A percentile compares a stretch with the other conserved stretches of the same genome.
Evolutionary conservation across 73 alveolate genomes (phyloP).

Genomic region (Paramecium biaurelia): DNA sequence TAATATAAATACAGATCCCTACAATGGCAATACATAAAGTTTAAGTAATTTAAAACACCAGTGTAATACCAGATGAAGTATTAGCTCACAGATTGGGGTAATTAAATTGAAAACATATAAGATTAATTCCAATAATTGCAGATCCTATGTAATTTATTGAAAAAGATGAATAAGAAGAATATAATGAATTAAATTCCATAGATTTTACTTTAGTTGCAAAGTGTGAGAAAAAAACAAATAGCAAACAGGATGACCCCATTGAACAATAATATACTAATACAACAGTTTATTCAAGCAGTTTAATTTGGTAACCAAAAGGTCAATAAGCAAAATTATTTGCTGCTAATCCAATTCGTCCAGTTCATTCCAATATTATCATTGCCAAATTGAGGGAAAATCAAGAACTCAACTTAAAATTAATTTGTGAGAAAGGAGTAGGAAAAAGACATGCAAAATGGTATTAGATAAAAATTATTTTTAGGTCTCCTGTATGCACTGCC

Average conservation of each 20-base stretch:
- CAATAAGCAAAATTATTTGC: conserved; percentile 75
- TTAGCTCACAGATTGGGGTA: conserved; percentile 95
- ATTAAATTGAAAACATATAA: background rate
- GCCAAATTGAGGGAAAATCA: conserved; percentile 95
- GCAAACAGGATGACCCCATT: conserved; percentile 72
- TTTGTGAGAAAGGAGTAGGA: conserved; percentile 95
- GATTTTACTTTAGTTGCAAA: conserved; percentile 82
- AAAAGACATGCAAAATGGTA: conserved; percentile 96
- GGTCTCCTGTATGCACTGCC: conserved; percentile 97
- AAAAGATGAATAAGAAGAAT: conserved; percentile 72
- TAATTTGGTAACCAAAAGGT: conserved; percentile 86
- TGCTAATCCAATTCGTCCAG: conserved; percentile 78
- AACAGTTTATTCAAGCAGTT: conserved; percentile 81
- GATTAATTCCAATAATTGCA: conserved; percentile 91
- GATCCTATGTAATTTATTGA: conserved; percentile 87
- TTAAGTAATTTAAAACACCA: conserved; percentile 91
- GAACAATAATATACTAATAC: conserved; percentile 70
- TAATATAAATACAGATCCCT: conserved; percentile 70
- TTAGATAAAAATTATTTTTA: background rate
- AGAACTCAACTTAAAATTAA: conserved; percentile 90
- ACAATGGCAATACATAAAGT: conserved; percentile 98
- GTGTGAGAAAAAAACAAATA: conserved; percentile 77
- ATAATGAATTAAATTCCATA: conserved; percentile 80
- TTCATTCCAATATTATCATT: conserved; percentile 88
- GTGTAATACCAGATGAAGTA: conserved; percentile 97